Conservation (phyloP, 139 green algal species). For the Asterochloris erici region DNA sequence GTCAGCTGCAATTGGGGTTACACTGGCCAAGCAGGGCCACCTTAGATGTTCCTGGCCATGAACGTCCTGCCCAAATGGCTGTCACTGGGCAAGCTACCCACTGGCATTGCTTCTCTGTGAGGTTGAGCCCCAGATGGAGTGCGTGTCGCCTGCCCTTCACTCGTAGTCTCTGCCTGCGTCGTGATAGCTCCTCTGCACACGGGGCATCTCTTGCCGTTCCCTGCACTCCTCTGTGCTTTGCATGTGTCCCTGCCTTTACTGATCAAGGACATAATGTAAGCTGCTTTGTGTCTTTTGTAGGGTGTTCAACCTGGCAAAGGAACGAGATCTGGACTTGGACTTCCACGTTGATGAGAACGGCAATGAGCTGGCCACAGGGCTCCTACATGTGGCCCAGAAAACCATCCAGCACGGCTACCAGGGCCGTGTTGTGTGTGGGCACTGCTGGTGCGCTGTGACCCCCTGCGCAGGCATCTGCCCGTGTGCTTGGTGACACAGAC, state of each 20-base stretch:
- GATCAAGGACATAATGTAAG: not conserved
- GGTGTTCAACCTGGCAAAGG: conserved; percentile 62
- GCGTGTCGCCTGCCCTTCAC: too few species aligned
- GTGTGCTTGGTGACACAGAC: not conserved
- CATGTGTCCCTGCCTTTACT: not conserved
- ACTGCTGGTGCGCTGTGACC: conserved; percentile 61
- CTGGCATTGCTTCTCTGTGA: too few species aligned
- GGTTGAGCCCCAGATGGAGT: too few species aligned
- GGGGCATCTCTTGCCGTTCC: too few species aligned
- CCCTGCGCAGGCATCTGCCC: not conserved
- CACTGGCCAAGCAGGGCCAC: too few species aligned
- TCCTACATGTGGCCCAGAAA: conserved; percentile 60
- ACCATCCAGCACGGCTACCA: conserved; percentile 56
- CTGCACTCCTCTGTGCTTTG: too few species aligned
- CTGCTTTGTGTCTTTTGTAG: conserved; percentile 9
- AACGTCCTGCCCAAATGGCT: too few species aligned
- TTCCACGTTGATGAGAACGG: conserved; percentile 80
- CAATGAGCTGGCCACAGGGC: conserved; percentile 55
- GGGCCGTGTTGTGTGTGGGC: conserved; percentile 65
- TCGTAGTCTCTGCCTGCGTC: too few species aligned
- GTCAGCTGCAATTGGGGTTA: too few species aligned
- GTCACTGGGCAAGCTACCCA: too few species aligned
- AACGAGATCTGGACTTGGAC: conserved; percentile 62
- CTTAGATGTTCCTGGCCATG: too few species aligned
- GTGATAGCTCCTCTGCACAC: too few species aligned